phyloP scores from a whole-genome alignment of 495 filamentous ascomycete species.

The Glarea lozoyensis region DNA sequence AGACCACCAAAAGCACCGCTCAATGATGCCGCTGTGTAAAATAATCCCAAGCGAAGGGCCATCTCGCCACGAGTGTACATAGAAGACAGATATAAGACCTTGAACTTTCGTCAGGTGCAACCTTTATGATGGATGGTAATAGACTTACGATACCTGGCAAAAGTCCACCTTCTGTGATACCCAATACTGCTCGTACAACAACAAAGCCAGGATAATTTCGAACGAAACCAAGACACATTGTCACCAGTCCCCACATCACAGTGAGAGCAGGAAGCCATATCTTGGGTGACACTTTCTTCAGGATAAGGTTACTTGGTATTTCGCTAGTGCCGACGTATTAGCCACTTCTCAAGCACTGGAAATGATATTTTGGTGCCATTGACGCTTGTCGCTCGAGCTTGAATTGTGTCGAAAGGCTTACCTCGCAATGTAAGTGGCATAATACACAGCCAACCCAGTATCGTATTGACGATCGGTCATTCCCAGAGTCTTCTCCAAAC shows the following conservation, averaged over 20 bases:
- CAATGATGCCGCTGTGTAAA: conserved; percentile 48
- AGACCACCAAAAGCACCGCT: conserved; percentile 54
- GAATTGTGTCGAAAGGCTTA: conserved; percentile 5
- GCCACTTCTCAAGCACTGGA: too few species aligned
- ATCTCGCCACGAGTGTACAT: conserved; percentile 53
- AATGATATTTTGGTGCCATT: too few species aligned
- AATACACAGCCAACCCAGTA: conserved; percentile 37
- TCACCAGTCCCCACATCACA: conserved; percentile 60
- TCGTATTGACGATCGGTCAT: conserved; percentile 71
- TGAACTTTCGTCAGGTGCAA: conserved; percentile 1
- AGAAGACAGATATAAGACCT: conserved; percentile 39
- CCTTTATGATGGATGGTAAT: neutral
- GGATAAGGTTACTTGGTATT: conserved; percentile 55
- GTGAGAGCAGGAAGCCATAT: conserved; percentile 51
- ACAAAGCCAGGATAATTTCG: conserved; percentile 71
- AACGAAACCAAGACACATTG: conserved; percentile 63
- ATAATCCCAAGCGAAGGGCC: conserved; percentile 47
- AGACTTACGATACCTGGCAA: conserved; percentile 63
- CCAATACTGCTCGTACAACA: conserved; percentile 78
- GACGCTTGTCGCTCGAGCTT: too few species aligned
- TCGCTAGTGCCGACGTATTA: conserved; percentile 31
- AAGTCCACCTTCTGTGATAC: conserved; percentile 73
- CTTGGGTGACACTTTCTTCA: conserved; percentile 56
- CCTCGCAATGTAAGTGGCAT: conserved; percentile 42
- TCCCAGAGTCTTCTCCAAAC: conserved; percentile 49